Base-by-base conservation (phyloP, 495 filamentous ascomycete genomes). In the Lineolata rhizophorae region DNA sequence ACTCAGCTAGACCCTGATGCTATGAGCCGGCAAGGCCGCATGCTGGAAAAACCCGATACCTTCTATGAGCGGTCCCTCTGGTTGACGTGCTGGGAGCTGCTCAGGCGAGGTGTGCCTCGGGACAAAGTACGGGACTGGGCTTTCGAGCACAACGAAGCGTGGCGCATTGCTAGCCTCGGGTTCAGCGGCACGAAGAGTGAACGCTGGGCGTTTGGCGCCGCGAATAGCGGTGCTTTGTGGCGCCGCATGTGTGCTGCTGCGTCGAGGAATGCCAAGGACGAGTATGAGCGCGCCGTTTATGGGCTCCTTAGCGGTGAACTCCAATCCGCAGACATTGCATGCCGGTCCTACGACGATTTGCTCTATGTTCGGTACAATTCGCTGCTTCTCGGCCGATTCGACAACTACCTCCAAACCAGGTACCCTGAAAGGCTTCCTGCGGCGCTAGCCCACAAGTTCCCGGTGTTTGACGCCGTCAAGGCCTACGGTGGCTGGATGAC, bases 1-100 rank as follows among this genome's bases (percentile, higher is more conserved):
- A 90, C 81, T n/a, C 78, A 92, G 44, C 59, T 99, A 16, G 87
- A 99, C 39, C 90, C 90, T 3, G 87, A 99, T 62, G 79, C 84
- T 4, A 59, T 72, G 10, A 70, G 68, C 22, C 68, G 87, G 30
- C 83, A 95, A 52, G 60, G 60, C 18, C 66, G 72, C 20, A 61
- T 56, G 22, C 52, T 95, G 18, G 73, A 85, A 44, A 64, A 63
- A 27, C 65, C 81, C 41, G 87, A 99, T 44, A 65, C 76, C 31
- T 81, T 68, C 38, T 82, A 80, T 32, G 87, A 99, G 50, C 62
- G 67, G 22, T 72, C 82, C 4, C 76, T 83, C 4, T 94, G 83
- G 83, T 57, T 84, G 42, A 71, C 73, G 12, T 83, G 74, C 50
- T 92, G 77, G 60, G 81, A 91, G 49, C 74, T 92, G 66, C 54